A percentile compares a stretch with the other conserved stretches of the same genome.
Conservation (phyloP, 208 protist genomes). For the Tritrichomonas musculus region DNA sequence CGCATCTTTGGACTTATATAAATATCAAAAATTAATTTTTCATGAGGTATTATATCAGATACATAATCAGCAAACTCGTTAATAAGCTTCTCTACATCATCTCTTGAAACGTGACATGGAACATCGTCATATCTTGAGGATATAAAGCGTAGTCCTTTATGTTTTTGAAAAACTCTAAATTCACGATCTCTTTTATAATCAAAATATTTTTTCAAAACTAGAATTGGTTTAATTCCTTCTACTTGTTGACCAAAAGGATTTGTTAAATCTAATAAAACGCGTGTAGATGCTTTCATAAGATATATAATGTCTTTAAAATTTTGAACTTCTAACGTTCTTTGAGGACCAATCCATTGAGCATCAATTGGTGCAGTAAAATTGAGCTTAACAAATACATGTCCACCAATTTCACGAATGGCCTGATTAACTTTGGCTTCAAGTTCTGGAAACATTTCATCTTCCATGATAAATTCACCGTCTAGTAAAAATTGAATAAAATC, state of each 20-base stretch:
- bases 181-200: background rate
- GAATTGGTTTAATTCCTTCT: background rate
- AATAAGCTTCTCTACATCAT: background rate
- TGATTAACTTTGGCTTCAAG: background rate
- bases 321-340: background rate
- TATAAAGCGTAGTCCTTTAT: background rate
- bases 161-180: background rate
- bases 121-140: background rate
- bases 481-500: constrained; percentile 31
- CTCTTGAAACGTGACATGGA: background rate
- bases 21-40: background rate
- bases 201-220: background rate
- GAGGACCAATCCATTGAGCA: constrained; percentile 6
- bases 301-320: background rate
- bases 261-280: background rate
- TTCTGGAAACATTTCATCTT: background rate
- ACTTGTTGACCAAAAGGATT: background rate
- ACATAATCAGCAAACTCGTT: background rate
- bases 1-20: constrained; percentile 27
- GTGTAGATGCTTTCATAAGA: background rate
- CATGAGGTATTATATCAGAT: background rate
- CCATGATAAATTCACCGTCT: background rate
- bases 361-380: constrained; percentile 7
- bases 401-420: background rate
- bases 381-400: background rate